phyloP scores from a whole-genome alignment of 202 grass and related monocot species.

The Setaria viridis region DNA sequence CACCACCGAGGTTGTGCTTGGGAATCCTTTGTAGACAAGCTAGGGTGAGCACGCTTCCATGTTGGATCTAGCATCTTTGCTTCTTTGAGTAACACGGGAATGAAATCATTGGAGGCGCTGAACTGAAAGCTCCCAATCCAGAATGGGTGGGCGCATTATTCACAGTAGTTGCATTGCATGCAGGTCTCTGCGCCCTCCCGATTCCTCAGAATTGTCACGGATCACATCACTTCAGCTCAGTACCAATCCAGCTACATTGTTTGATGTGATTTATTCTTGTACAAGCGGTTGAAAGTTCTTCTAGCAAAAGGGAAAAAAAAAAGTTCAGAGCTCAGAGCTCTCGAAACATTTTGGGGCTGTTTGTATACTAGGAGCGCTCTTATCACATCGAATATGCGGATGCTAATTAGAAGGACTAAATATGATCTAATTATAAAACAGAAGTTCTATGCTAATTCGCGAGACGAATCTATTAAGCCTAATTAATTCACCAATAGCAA shows the following conservation, averaged over 20 bases:
- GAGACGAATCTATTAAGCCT: too few relatives aligned
- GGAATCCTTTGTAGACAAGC: constrained; percentile 33
- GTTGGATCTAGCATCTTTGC: constrained; percentile 44
- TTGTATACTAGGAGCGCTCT: too few relatives aligned
- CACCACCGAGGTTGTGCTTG: neutral
- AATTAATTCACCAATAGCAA: too few relatives aligned
- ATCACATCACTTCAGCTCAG: constrained; percentile 37
- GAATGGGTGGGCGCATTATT: constrained; percentile 2
- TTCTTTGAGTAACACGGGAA: neutral
- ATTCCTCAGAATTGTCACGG: constrained; percentile 21
- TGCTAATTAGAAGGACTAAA: too few relatives aligned
- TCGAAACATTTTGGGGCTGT: neutral
- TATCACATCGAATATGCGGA: too few relatives aligned
- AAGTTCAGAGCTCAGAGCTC: neutral
- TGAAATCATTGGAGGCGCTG: constrained; percentile 21
- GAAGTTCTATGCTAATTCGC: too few relatives aligned
- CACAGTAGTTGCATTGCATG: constrained; percentile 1
- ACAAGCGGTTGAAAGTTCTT: neutral
- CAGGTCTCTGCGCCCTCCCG: neutral
- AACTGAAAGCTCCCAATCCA: constrained; percentile 4
- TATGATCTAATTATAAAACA: too few relatives aligned
- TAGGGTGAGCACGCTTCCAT: constrained; percentile 21
- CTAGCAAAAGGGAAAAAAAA: too few relatives aligned
- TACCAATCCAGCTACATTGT: neutral
- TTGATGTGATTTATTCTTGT: constrained; percentile 33